Evolutionary conservation across 192 early-diverging fungal species (phyloP), one percentile per base, ranked within the genome.

Genomic region (Entophlyctis luteolus): DNA sequence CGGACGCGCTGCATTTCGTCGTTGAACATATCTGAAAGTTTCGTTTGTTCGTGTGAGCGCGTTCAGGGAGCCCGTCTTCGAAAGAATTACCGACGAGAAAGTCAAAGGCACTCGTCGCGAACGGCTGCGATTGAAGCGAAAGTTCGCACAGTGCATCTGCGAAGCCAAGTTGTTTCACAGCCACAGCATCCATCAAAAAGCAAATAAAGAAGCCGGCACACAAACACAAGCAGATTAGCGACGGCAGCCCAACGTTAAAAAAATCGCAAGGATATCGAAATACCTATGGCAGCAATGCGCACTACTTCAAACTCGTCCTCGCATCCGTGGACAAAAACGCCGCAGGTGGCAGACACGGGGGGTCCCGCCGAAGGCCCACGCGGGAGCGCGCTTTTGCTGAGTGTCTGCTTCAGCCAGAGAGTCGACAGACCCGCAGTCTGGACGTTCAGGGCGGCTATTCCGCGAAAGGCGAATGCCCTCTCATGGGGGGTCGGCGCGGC

Each of bases 261-360:
- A 16, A 29, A 55, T 22, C 34, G 46, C 18, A 4, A 54, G 12
- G 14, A 12, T 12, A 22, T 18, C 45, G 20, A 16, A 49, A 60
- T 83, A 92, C 91, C 84, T 32, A 97, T 92, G 8, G 93, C 82
- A 4, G 93, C 90, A 54, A 86, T 84, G 46, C 94, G 79, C 34
- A 98, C 94, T 25, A 87, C 87, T 54, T 89, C 86, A 76, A 86
- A 94, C 78, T 98, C 93, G 77, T 98, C 96, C 68, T 98, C 96
- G 33, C 95, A 79, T 2, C 92, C 94, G 72, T 95, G 94, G 14
- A 98, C 87, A 84, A 98, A 98, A 0, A 91, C 92, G 4, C 96
- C 96, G 62, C 86, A 93, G 2, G 91, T 89, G 22, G 62, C 47
- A 4, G 59, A 18, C n/a, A n/a, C n/a, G 22, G 54, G 27, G 10